Percentiles rank a stretch among this genome's conserved stretches.
Conservation (phyloP, 176 grass and related monocot species). For the Thinopyrum elongatum region DNA sequence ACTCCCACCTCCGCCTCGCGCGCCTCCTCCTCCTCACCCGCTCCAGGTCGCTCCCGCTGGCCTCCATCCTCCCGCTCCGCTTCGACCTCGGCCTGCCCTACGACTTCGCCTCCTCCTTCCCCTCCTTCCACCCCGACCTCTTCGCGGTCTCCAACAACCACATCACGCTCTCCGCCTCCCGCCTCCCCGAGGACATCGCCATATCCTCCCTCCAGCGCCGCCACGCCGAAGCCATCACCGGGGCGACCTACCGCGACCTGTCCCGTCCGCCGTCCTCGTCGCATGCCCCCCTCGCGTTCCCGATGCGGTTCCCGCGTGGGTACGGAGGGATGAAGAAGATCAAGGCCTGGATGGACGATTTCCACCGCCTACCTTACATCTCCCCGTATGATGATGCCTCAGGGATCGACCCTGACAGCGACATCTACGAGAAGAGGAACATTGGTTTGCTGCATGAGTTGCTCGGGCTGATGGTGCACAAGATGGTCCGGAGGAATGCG, state of each 20-base stretch:
- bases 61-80: constrained; percentile 68
- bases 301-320: constrained; percentile 85
- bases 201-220: constrained; percentile 73
- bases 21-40: constrained; percentile 79
- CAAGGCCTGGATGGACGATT: constrained; percentile 92
- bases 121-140: constrained; percentile 49
- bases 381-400: constrained; percentile 80
- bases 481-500: constrained; percentile 85
- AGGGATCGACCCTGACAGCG: constrained; percentile 79
- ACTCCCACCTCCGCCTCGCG: constrained; percentile 73
- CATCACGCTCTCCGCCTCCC: constrained; percentile 39
- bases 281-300: constrained; percentile 69
- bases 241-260: constrained; percentile 60
- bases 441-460: constrained; percentile 83
- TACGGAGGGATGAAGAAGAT: constrained; percentile 96
- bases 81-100: constrained; percentile 83
- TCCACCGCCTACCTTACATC: constrained; percentile 89
- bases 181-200: constrained; percentile 50
- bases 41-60: constrained; percentile 65
- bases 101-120: constrained; percentile 60
- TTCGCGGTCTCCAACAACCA: constrained; percentile 60
- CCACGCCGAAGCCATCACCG: constrained; percentile 36
- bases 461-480: constrained; percentile 82
- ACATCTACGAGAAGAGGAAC: constrained; percentile 94
- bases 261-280: constrained; percentile 60